Evolutionary conservation across 163 green algal species (phyloP), one percentile per base, ranked within the genome.

Genomic region (Chloromonas sp.): DNA sequence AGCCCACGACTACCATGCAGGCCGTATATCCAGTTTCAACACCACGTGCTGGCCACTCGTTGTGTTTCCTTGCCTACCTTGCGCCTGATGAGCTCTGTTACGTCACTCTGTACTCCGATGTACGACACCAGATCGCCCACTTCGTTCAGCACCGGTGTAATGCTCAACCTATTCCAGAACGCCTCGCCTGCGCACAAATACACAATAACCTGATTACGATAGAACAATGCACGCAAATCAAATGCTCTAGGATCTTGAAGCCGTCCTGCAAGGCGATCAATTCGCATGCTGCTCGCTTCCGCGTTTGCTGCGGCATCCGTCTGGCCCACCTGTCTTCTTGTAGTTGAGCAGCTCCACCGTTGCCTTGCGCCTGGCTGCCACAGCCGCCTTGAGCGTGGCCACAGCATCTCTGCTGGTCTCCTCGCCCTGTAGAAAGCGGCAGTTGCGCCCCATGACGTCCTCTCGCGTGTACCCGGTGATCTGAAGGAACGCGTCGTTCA

Each of bases 271-370:
- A 36, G 36, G 36, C 36, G 36, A 36, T 36, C 36, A 36, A 36
- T 36, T 36, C 36, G 36, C 36, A 36, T 36, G 36, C 36, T 36
- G 36, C 36, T 36, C 36, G 36, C 36, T 36, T 36, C 36, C 36
- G 36, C 36, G 36, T 36, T 36, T 36, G 36, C 36, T 36, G 36
- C 36, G 36, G 36, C 36, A 36, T 36, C 36, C 36, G 36, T 36
- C 36, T 36, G 36, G 36, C 81, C 1, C 61, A 84, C 95, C 95
- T 78, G 93, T 95, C 79, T 92, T 93, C 81, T 89, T 91, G 93
- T 98, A 98, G 90, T 98, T 98, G 83, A 98, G 89, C 36, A 98
- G 87, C 87, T 96, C 89, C 66, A 96, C 90, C 58, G 83, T 85
- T 77, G 58, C 62, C 5, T 83, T 78, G 5, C 85, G 81, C 61